Conservation (phyloP, 2,329 filamentous ascomycete species). For the Penicillium sp. region DNA sequence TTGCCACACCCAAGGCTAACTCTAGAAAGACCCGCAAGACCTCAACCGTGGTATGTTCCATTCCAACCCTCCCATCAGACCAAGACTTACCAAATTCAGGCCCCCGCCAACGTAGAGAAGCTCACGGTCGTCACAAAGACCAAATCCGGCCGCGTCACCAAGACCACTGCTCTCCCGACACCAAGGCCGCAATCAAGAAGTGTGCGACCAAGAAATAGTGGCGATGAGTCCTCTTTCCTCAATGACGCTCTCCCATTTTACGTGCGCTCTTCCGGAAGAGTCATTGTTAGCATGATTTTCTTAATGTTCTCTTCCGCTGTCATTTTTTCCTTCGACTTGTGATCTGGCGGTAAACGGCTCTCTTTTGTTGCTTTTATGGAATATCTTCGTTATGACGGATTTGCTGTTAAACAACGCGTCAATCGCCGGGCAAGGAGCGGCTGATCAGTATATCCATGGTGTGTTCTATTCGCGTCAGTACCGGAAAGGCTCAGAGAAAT, state of each 20-base stretch:
- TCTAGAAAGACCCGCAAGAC: constrained; percentile 56
- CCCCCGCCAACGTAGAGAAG: constrained; percentile 67
- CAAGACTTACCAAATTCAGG: constrained; percentile 43
- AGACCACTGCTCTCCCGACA: constrained; percentile 54
- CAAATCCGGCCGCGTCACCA: constrained; percentile 81
- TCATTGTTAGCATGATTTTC: constrained; percentile 4
- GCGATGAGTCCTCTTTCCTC: constrained; percentile 18
- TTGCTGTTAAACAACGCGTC: too few species aligned
- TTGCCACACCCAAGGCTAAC: constrained; percentile 53
- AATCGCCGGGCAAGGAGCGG: too few species aligned
- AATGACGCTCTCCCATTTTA: constrained; percentile 20
- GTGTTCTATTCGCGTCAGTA: too few species aligned
- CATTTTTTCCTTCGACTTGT: constrained; percentile 29
- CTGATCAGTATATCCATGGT: too few species aligned
- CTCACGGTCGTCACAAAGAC: constrained; percentile 72
- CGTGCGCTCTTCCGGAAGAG: constrained; percentile 25
- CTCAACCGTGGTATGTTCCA: constrained; percentile 39
- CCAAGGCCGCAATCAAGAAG: constrained; percentile 50
- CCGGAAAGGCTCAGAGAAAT: too few species aligned
- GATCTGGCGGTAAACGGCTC: constrained; percentile 27
- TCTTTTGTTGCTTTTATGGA: constrained; percentile 15
- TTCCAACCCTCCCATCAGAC: background rate
- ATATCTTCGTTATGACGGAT: constrained; percentile 16
- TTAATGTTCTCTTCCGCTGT: constrained; percentile 25
- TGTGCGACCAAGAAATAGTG: constrained; percentile 44